These are phyloP conservation scores for Boletus rex-veris DNA, from an alignment of 768 basidiomycete genomes.

Conservation along the genomic window DNA sequence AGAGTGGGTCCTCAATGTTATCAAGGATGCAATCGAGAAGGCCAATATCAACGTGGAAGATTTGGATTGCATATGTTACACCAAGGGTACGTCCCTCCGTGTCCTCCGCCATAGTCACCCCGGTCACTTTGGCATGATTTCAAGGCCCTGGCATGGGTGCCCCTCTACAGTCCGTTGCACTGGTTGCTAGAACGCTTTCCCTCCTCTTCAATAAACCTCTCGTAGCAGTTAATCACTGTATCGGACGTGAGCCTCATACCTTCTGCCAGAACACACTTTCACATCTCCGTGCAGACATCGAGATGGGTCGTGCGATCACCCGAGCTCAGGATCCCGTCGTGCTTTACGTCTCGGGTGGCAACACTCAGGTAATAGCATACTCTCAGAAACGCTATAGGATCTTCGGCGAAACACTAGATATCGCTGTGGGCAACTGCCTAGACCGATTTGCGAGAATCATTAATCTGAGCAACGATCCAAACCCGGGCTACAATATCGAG, in stretches of 20 bases:
- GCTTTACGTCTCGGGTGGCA: constrained; percentile 97
- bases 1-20: constrained; percentile 83
- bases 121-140: not conserved
- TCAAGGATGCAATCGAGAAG: constrained; percentile 68
- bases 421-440: constrained; percentile 98
- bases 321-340: constrained; percentile 94
- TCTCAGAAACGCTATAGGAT: constrained; percentile 96
- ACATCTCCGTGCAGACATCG: constrained; percentile 67
- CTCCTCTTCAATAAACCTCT: constrained; percentile 87
- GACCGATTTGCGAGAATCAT: constrained; percentile 97
- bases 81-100: constrained; percentile 68
- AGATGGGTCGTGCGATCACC: constrained; percentile 96
- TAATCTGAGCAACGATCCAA: constrained; percentile 91
- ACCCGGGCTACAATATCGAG: constrained; percentile 96
- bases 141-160: constrained; percentile 99
- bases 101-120: not conserved
- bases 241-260: constrained; percentile 70
- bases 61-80: constrained; percentile 93
- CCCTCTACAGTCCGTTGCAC: constrained; percentile 89
- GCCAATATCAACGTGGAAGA: constrained; percentile 71
- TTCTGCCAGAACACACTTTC: not conserved
- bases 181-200: constrained; percentile 89
- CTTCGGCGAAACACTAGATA: constrained; percentile 98
- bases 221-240: constrained; percentile 98
- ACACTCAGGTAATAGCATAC: constrained; percentile 99